Evolutionary conservation across 768 basidiomycete genomes (phyloP), one percentile per base, ranked within the genome.

Genomic region (Rhizopogon sp.): DNA sequence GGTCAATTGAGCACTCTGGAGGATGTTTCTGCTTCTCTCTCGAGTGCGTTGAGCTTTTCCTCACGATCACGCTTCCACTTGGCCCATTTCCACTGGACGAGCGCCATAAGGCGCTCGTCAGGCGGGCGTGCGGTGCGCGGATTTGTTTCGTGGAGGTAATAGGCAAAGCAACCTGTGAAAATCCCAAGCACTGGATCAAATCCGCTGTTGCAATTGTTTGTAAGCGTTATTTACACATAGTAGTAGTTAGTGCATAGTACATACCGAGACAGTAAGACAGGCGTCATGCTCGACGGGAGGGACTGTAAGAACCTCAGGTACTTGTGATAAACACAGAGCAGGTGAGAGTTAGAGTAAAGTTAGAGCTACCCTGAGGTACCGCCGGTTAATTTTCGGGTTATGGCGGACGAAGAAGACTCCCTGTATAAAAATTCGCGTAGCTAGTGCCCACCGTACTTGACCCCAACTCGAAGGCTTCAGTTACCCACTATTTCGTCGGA

Each of bases 121-220:
- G 75, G 71, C 0, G 79, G 72, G 14, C 83, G 74, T 8, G 79
- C 83, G 4, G 84, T 88, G 39, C 90, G 82, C 5, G 90, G 91
- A 68, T 93, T 82, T 29, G 76, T 85, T 66, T 93, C 90, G 67
- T 88, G 81, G 39, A 93, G 80, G 66, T 89, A 84, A 67, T 84
- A 93, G 5, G 91, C 91, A 42, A 91, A 69, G 40, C 81, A 67
- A 11, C 91, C 91, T 1, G 90, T 91, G 64, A 90, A 85, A 51
- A 91, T 70, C 6, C 90, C 91, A 40, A 93, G 70, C 14, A 89
- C 54, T 5, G 87, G 83, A 68, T 93, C 91, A 5, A 90, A 61
- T 1, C 78, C 66, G 28, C 90, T 93, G 57, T 39, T 40, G 25
- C 25, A 25, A 25, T 25, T 40, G 25, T 13, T 16, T 10, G n/a